phyloP scores from a whole-genome alignment of 306 rosid species.

The Castanea crenata region DNA sequence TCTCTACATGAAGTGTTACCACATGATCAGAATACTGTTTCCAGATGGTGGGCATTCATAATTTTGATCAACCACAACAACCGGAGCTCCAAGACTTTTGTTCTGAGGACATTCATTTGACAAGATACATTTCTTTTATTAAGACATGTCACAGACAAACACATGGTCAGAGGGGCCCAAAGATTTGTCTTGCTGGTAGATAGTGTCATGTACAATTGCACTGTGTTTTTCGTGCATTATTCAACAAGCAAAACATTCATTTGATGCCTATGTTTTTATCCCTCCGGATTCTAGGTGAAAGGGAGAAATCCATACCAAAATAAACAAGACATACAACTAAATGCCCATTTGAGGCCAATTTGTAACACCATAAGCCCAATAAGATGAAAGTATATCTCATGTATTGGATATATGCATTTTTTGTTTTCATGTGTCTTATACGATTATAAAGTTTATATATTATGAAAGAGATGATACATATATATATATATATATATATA shows the following conservation, averaged over 20 bases:
- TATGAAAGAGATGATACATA: too few relatives aligned
- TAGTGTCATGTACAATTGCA: neutral
- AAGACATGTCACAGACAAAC: neutral
- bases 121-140: too few relatives aligned
- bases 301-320: neutral
- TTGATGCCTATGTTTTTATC: neutral
- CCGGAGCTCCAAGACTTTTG: too few relatives aligned
- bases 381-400: too few relatives aligned
- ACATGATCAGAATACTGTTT: neutral
- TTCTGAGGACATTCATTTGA: too few relatives aligned
- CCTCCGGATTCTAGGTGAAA: too few relatives aligned
- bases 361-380: neutral
- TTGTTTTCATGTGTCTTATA: too few relatives aligned
- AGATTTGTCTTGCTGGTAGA: neutral
- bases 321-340: neutral
- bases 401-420: too few relatives aligned
- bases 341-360: neutral
- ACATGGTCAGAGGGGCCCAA: neutral
- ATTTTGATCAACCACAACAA: neutral
- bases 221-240: neutral
- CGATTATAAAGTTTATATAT: too few relatives aligned
- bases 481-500: too few relatives aligned
- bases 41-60: neutral
- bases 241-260: neutral
- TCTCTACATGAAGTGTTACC: neutral